Evolutionary conservation across 73 alveolate species (phyloP).

Genomic region (Breviolum minutum): DNA sequence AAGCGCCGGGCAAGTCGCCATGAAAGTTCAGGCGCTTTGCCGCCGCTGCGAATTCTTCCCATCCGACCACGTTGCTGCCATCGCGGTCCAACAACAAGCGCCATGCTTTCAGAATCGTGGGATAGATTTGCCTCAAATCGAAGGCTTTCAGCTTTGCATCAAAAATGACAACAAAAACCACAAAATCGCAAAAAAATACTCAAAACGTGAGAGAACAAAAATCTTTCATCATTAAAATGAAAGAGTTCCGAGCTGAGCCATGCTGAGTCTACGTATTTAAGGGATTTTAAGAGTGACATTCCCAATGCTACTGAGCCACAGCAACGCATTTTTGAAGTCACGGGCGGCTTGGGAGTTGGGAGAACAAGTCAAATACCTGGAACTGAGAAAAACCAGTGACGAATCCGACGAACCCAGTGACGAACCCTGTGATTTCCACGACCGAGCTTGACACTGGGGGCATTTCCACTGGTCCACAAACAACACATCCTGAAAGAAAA

Average conservation of each 20-base stretch:
- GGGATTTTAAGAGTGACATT: neutral
- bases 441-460: neutral
- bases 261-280: no score
- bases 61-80: slow-evolving; percentile 46
- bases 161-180: no score
- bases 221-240: no score
- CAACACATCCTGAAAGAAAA: neutral
- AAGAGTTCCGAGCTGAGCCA: no score
- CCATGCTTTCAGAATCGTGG: slow-evolving; percentile 37
- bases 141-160: neutral
- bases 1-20: slow-evolving; percentile 64
- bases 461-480: slow-evolving; percentile 45
- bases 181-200: neutral
- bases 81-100: slow-evolving; percentile 41
- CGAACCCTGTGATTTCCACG: neutral
- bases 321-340: slow-evolving; percentile 7
- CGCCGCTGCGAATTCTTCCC: slow-evolving; percentile 51
- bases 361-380: slow-evolving; percentile 22
- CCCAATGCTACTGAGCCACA: neutral
- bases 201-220: no score
- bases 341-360: slow-evolving; percentile 42
- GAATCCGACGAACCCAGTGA: no score
- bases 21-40: slow-evolving; percentile 50
- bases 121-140: slow-evolving; percentile 28
- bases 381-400: no score